Evolutionary conservation across 2,329 filamentous ascomycete genomes (phyloP), one percentile per base, ranked within the genome.

Genomic region (Huntiella bhutanensis): DNA sequence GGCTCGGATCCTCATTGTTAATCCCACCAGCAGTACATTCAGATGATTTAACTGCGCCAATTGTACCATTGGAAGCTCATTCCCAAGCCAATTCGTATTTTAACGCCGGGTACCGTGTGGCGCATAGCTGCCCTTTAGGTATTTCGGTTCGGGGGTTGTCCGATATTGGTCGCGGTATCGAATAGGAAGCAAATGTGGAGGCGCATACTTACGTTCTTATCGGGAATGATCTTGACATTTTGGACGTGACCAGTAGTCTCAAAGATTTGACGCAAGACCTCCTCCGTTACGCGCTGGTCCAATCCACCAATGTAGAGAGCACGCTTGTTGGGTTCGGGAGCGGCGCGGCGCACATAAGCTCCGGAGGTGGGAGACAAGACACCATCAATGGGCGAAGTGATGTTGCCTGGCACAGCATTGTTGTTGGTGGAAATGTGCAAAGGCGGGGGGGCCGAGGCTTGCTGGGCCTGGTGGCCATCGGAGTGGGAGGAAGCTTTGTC

Each of bases 211-310:
- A 94, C 87, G 65, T 95, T 98, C 73, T 98, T 98, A 71, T 98
- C 91, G 45, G 91, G 91, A 61, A 98, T 98, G 59, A 98, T 95
- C 72, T 98, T 98, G 60, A 98, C 91, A 59, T 85, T 95, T 66
- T 94, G 82, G 53, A 98, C 91, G 65, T 98, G 91, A 48, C 91
- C 91, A 50, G 87, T 95, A 5, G 91, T 98, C 70, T 98, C 91
- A 59, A 98, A 98, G 57, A 96, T 96, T 64, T 96, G 88, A 59
- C 86, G 85, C 62, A 96, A 66, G 48, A 96, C 85, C 59, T 96
- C 88, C 64, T 96, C 88, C 32, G 88, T 95, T 52, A 96, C 88
- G 54, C 91, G 77, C 56, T 87, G 85, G 61, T 98, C 91, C 55
- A 98, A 69, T 47, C 91, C 91, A 52, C 91, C 91, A 49, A 98